These are phyloP conservation scores for Elasticomyces elasticus DNA, from an alignment of 495 filamentous ascomycete species.

Conservation along the genomic window DNA sequence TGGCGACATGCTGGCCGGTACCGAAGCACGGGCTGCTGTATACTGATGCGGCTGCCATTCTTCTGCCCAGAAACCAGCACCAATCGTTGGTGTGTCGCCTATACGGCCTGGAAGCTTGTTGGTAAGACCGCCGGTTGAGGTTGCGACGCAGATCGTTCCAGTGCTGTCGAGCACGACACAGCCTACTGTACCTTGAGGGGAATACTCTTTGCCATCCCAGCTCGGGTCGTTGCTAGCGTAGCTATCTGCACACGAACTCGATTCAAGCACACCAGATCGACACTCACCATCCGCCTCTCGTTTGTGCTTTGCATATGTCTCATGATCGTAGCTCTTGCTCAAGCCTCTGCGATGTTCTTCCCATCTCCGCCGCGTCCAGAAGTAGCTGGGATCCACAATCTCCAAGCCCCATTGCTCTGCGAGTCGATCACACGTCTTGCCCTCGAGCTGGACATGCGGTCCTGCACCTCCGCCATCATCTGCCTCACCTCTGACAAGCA, in stretches of 20 bases:
- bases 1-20: not conserved
- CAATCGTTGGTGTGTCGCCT: constrained; percentile 78
- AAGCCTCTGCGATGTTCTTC: constrained; percentile 67
- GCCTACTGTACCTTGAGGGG: constrained; percentile 77
- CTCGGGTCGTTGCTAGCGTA: constrained; percentile 19
- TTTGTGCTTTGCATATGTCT: constrained; percentile 16
- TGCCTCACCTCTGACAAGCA: constrained; percentile 54
- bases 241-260: not conserved
- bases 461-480: constrained; percentile 37
- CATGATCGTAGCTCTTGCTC: constrained; percentile 7
- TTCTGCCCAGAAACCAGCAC: constrained; percentile 86
- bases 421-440: constrained; percentile 53
- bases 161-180: constrained; percentile 66
- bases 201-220: constrained; percentile 46
- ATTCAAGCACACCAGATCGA: not conserved
- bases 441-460: constrained; percentile 60
- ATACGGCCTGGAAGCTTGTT: constrained; percentile 81
- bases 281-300: not conserved
- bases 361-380: constrained; percentile 71
- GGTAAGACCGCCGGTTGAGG: constrained; percentile 78
- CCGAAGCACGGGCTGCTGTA: not conserved
- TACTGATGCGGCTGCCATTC: constrained; percentile 46
- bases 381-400: constrained; percentile 60
- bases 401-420: constrained; percentile 58
- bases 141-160: constrained; percentile 67